Evolutionary conservation across 352 stramenopile genomes (phyloP).

Genomic region (Phytophthora citricola): DNA sequence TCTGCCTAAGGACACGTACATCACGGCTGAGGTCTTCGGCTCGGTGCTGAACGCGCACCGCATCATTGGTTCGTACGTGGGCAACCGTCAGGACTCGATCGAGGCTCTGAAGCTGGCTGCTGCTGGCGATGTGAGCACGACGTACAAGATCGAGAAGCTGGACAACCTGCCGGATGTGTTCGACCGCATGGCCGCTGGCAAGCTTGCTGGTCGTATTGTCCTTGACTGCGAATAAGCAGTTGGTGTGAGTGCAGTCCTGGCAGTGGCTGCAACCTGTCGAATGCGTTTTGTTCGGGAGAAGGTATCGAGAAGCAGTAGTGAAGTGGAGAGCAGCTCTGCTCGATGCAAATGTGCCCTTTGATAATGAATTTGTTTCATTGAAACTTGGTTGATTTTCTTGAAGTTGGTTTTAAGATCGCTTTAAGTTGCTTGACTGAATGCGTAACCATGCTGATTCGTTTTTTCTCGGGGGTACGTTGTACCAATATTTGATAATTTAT

Average conservation of each 20-base stretch:
- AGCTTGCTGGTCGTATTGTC: constrained; percentile 54
- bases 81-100: constrained; percentile 60
- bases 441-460: neutral
- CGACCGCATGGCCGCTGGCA: constrained; percentile 48
- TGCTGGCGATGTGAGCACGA: constrained; percentile 51
- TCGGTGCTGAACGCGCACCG: constrained; percentile 50
- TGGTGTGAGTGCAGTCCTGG: constrained; percentile 11
- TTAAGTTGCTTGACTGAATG: constrained; percentile 14
- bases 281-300: constrained; percentile 12
- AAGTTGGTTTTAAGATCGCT: constrained; percentile 8
- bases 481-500: constrained; percentile 1
- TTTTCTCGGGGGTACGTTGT: neutral
- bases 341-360: constrained; percentile 11
- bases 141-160: constrained; percentile 48
- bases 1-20: constrained; percentile 55
- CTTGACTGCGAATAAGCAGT: constrained; percentile 23
- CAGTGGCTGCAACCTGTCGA: constrained; percentile 15
- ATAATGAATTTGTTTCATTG: constrained; percentile 16
- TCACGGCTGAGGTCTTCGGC: constrained; percentile 43
- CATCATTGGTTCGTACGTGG: constrained; percentile 62
- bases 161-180: constrained; percentile 53
- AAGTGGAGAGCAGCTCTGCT: constrained; percentile 33
- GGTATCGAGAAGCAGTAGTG: constrained; percentile 31
- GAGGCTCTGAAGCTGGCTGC: constrained; percentile 61
- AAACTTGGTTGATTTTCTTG: constrained; percentile 15